Conservation (phyloP, 176 grass and related monocot species). For the Lolium rigidum region DNA sequence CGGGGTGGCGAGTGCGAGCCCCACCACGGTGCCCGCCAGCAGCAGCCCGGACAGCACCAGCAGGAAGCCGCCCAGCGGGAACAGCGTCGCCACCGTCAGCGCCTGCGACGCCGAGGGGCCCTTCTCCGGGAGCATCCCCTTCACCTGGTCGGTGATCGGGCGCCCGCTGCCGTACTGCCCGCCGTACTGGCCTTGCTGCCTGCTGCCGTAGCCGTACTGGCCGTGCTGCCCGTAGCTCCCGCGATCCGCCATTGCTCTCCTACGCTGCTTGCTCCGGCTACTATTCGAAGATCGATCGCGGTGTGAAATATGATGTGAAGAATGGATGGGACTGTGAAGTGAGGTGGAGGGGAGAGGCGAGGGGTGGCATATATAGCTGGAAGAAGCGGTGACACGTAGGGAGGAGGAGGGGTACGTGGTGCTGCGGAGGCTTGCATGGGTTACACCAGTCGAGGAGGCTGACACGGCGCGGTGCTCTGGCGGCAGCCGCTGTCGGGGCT, state of each 20-base stretch:
- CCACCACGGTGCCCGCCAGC: slow-evolving; percentile 66
- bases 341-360: not conserved
- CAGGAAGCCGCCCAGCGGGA: slow-evolving; percentile 78
- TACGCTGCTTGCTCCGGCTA: not conserved
- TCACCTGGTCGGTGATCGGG: slow-evolving; percentile 45
- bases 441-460: slow-evolving; percentile 43
- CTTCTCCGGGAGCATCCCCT: slow-evolving; percentile 68
- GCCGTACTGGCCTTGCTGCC: too few relatives aligned
- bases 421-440: slow-evolving; percentile 55
- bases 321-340: not conserved
- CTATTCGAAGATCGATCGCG: not conserved
- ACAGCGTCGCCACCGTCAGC: slow-evolving; percentile 81
- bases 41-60: slow-evolving; percentile 70
- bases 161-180: slow-evolving; percentile 25
- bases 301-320: not conserved
- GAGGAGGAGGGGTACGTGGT: slow-evolving; percentile 56
- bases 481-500: not conserved
- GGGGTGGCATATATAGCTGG: slow-evolving; percentile 43
- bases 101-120: slow-evolving; percentile 76
- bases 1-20: slow-evolving; percentile 65
- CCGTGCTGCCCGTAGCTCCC: slow-evolving; percentile 31
- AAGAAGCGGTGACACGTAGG: slow-evolving; percentile 69
- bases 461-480: slow-evolving; percentile 33
- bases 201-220: too few relatives aligned
- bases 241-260: slow-evolving; percentile 58